A percentile compares a stretch with the other conserved stretches of the same genome.
These are phyloP conservation scores for Orbilia ellipsospora DNA, from an alignment of 2,329 filamentous ascomycete species.

Conservation along the genomic window DNA sequence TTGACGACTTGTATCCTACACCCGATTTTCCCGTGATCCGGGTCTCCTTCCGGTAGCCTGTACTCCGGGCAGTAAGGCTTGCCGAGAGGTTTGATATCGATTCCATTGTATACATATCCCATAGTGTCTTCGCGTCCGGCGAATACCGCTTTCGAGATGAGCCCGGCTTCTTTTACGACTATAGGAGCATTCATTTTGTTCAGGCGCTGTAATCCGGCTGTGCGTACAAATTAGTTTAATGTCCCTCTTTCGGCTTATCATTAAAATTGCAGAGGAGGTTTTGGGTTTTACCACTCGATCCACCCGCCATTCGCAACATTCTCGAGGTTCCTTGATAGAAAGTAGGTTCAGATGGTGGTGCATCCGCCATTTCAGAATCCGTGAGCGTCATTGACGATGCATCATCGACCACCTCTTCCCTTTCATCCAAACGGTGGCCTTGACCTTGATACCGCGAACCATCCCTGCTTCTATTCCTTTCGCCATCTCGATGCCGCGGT, in stretches of 20 bases:
- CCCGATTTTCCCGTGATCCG: slow-evolving; percentile 57
- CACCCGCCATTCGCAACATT: slow-evolving; percentile 32
- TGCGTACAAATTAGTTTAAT: slow-evolving; percentile 12
- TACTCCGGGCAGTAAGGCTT: slow-evolving; percentile 64
- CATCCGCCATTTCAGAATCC: slow-evolving; percentile 27
- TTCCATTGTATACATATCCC: slow-evolving; percentile 46
- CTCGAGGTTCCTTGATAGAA: slow-evolving; percentile 36
- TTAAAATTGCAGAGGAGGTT: neutral
- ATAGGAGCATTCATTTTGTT: slow-evolving; percentile 8
- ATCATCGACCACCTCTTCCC: neutral
- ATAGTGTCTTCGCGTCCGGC: slow-evolving; percentile 1
- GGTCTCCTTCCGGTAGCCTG: slow-evolving; percentile 58
- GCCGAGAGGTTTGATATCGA: slow-evolving; percentile 61
- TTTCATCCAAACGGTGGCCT: slow-evolving; percentile 19
- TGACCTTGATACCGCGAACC: neutral
- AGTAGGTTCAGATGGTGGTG: neutral
- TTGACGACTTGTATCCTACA: slow-evolving; percentile 67
- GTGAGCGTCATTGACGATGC: neutral
- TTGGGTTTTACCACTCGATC: slow-evolving; percentile 1
- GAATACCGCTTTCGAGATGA: slow-evolving; percentile 30
- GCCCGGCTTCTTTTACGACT: slow-evolving; percentile 10
- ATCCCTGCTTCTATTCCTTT: slow-evolving; percentile 14
- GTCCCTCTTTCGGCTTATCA: too few species aligned
- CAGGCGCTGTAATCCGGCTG: neutral
- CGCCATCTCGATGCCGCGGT: neutral